A percentile compares a stretch with the other conserved stretches of the same genome.
phyloP scores from a whole-genome alignment of 73 alveolate genomes.

The Paramecium bursaria region DNA sequence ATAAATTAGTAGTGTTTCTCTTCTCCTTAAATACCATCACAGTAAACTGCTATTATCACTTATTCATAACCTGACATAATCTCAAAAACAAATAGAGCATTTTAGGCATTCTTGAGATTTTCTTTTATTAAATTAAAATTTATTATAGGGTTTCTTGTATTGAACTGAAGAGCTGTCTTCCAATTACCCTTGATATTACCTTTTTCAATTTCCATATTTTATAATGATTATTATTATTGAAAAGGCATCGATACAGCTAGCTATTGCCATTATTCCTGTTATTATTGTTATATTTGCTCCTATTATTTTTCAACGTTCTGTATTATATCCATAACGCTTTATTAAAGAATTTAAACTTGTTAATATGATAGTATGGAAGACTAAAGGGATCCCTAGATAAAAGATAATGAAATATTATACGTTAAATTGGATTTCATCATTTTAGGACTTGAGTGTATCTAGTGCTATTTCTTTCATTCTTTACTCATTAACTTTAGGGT shows the following conservation, averaged over 20 bases:
- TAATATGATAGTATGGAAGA: not conserved
- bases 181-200: not conserved
- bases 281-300: not conserved
- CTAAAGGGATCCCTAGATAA: not conserved
- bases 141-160: constrained; percentile 23
- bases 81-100: constrained; percentile 41
- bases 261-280: not conserved
- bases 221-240: too few species aligned
- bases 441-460: constrained; percentile 4
- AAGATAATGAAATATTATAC: constrained; percentile 3
- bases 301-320: too few species aligned
- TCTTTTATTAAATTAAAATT: not conserved
- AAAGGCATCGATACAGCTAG: not conserved
- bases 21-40: not conserved
- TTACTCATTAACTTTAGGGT: constrained; percentile 23
- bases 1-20: not conserved
- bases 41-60: not conserved
- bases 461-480: not conserved
- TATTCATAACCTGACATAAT: constrained; percentile 38
- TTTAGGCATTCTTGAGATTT: not conserved
- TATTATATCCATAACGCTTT: not conserved
- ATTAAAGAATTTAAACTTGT: not conserved
- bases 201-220: not conserved
- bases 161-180: not conserved
- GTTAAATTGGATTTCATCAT: constrained; percentile 25